Percentiles rank a stretch among this genome's conserved stretches.
phyloP scores from a whole-genome alignment of 2,329 filamentous ascomycete genomes.

The Pseudocercospora pini-densiflorae region DNA sequence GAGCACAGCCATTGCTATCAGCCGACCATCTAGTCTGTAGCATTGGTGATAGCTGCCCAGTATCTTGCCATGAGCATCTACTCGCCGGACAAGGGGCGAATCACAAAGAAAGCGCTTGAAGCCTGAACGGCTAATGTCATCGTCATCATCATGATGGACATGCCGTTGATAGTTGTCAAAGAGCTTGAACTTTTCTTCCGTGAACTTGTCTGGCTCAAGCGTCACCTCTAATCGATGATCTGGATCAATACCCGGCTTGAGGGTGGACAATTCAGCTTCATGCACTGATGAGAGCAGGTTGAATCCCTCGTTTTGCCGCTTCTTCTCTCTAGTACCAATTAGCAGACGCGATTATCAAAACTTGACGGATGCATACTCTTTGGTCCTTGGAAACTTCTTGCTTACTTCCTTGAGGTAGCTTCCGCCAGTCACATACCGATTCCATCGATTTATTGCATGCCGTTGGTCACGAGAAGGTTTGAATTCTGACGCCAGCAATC shows the following conservation, averaged over 20 bases:
- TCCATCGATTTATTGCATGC: conserved; percentile 77
- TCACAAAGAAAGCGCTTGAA: conserved; percentile 76
- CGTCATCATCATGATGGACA: conserved; percentile 70
- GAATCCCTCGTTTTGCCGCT: conserved; percentile 69
- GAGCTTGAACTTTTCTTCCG: conserved; percentile 73
- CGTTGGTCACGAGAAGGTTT: conserved; percentile 73
- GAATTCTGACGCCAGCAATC: conserved; percentile 69
- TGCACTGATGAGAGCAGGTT: conserved; percentile 70
- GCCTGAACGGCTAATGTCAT: conserved; percentile 62
- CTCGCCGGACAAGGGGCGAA: conserved; percentile 64
- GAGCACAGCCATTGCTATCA: conserved; percentile 77
- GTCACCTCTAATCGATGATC: conserved; percentile 71
- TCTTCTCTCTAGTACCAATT: conserved; percentile 54
- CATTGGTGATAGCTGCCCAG: conserved; percentile 82
- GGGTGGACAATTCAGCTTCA: conserved; percentile 63
- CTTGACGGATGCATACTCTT: conserved; percentile 55
- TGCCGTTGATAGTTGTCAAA: conserved; percentile 76
- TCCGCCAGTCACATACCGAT: conserved; percentile 71
- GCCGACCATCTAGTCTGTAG: conserved; percentile 69
- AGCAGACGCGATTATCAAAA: conserved; percentile 1
- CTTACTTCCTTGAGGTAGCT: conserved; percentile 68
- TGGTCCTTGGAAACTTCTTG: conserved; percentile 67
- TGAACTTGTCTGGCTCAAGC: conserved; percentile 71
- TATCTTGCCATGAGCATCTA: conserved; percentile 54
- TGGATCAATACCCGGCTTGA: conserved; percentile 58